These are phyloP conservation scores for Salix exigua DNA, from an alignment of 345 rosid genomes.

Conservation along the genomic window DNA sequence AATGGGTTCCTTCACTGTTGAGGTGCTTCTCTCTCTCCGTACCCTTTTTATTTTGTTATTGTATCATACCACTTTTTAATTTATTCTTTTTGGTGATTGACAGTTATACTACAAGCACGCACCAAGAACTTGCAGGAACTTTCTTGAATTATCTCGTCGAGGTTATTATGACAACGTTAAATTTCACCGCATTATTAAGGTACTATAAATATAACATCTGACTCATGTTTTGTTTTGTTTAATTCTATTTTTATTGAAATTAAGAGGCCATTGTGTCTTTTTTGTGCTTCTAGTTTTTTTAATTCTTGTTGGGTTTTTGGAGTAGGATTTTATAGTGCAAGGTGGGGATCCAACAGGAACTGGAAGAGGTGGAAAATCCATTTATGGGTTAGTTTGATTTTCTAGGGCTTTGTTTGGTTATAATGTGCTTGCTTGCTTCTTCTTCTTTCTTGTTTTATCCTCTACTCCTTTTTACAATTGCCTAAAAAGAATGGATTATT, in stretches of 20 bases:
- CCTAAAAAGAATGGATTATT: background rate
- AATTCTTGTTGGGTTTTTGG: conserved; percentile 10
- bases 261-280: background rate
- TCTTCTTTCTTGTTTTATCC: background rate
- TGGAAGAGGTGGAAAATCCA: conserved; percentile 91
- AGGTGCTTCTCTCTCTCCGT: conserved; percentile 38
- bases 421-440: background rate
- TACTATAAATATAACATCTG: conserved; percentile 1
- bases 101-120: conserved; percentile 88
- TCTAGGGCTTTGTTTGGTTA: background rate
- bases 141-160: conserved; percentile 77
- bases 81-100: background rate
- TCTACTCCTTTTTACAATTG: background rate
- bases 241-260: background rate
- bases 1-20: conserved; percentile 83
- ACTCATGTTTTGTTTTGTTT: background rate
- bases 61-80: background rate
- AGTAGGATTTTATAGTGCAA: conserved; percentile 91
- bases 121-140: conserved; percentile 94
- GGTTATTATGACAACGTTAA: conserved; percentile 77
- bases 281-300: background rate
- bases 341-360: conserved; percentile 99
- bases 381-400: conserved; percentile 59
- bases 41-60: background rate
- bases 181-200: conserved; percentile 93